Evolutionary conservation across 2,329 filamentous ascomycete genomes (phyloP), one percentile per base, ranked within the genome.

Genomic region (Sclerotinia nivalis): DNA sequence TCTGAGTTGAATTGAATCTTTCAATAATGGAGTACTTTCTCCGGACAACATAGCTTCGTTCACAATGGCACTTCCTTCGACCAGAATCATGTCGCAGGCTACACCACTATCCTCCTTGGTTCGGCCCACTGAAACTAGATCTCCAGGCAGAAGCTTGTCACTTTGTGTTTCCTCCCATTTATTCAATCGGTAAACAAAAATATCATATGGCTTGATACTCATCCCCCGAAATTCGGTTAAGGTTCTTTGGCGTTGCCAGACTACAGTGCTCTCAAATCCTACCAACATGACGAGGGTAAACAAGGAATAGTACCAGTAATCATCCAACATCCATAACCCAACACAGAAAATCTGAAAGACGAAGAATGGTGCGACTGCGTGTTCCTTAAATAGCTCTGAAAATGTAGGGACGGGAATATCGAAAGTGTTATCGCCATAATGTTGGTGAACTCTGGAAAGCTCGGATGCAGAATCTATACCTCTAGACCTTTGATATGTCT

Each of bases 261-360:
- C 96, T 50, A 99, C 96, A 2, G 96, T 99, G 80, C 94, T 97
- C 84, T 99, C 96, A 76, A 99, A 99, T 71, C 89, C 90, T 75
- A 99, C 93, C 69, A 99, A 88, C 96, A 99, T 99, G 83, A 98
- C 94, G 31, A 99, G 89, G 0, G 96, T 99, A 82, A 99, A 99
- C 28, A 99, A 88, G 72, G 96, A 98, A 83, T 99, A 99, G 84
- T 99, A 99, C 96, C 96, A 99, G 83, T 98, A 99, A 82, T 99
- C 96, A 79, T 99, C 96, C 79, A 99, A 84, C 89, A 98, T 93
- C 96, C 96, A 99, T 72, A 99, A 84, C 22, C 96, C 96, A 70
- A 99, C 96, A 77, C 96, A 99, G 84, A 99, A 99, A 72, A 99
- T 86, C 84, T 99, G 96, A 83, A 99, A 99, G 73, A 99, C 94